Percentiles rank a stretch among this genome's conserved stretches.
These are phyloP conservation scores for Diaporthe sp. DNA, from an alignment of 2,329 filamentous ascomycete species.

Conservation along the genomic window DNA sequence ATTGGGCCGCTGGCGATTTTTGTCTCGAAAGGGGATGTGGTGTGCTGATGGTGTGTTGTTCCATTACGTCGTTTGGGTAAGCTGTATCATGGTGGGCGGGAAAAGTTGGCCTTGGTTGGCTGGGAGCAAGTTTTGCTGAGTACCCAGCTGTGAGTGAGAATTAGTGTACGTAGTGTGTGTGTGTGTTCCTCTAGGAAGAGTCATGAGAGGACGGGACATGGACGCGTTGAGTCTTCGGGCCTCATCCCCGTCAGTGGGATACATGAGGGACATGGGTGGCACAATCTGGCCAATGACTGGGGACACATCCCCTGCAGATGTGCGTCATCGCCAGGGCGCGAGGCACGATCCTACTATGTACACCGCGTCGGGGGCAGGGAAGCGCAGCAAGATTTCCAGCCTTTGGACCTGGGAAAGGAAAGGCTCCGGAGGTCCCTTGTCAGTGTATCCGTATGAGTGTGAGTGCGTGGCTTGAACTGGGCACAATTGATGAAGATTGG, in stretches of 20 bases:
- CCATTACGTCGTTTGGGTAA: conserved; percentile 20
- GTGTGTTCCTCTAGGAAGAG: neutral
- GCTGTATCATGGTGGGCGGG: conserved; percentile 6
- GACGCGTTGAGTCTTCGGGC: conserved; percentile 5
- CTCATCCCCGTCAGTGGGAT: neutral
- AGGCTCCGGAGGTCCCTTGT: neutral
- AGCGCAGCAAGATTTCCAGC: neutral
- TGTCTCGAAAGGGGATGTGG: neutral
- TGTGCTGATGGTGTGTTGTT: conserved; percentile 23
- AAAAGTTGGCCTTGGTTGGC: conserved; percentile 20
- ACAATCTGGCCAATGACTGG: conserved; percentile 13
- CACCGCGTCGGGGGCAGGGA: neutral
- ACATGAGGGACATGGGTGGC: neutral
- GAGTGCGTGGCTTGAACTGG: neutral
- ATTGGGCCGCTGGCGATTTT: neutral
- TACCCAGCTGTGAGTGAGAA: neutral
- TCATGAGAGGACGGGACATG: neutral
- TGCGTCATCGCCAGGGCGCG: conserved; percentile 34
- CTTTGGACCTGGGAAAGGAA: neutral
- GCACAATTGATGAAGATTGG: neutral
- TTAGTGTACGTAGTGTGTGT: too few relatives aligned
- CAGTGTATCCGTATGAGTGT: neutral
- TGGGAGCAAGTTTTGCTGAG: conserved; percentile 10
- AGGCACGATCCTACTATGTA: conserved; percentile 2
- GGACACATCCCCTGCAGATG: neutral